Evolutionary conservation across 345 rosid genomes (phyloP).

Genomic region (Eutrema heterophyllum): DNA sequence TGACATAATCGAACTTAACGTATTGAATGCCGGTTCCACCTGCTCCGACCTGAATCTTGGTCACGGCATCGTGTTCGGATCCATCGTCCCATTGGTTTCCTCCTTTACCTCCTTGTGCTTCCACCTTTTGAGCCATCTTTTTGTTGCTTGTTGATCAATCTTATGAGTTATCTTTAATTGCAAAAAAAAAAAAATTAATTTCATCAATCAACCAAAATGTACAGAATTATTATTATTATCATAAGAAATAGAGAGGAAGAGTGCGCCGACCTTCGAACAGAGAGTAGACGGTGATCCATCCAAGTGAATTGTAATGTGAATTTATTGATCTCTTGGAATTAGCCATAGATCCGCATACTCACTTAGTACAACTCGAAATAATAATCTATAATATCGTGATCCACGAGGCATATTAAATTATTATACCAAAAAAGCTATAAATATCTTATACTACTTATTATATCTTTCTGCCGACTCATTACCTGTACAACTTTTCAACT

Average conservation of each 20-base stretch:
- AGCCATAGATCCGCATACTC: neutral
- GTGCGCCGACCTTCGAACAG: neutral
- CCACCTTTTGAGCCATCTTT: neutral
- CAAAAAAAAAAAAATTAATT: neutral
- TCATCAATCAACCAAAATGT: neutral
- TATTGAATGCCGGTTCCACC: conserved; percentile 19
- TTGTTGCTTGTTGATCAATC: neutral
- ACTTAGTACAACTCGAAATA: neutral
- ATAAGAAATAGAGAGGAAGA: neutral
- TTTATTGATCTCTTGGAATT: neutral
- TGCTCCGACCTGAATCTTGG: conserved; percentile 19
- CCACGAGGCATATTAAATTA: conserved; percentile 2
- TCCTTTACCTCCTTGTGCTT: conserved; percentile 11
- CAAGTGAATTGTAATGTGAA: neutral
- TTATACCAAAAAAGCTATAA: neutral
- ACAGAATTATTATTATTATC: neutral
- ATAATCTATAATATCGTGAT: neutral
- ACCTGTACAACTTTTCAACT: neutral
- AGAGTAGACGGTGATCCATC: neutral
- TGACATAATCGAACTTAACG: conserved; percentile 11
- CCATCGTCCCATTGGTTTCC: conserved; percentile 28
- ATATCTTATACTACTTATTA: neutral
- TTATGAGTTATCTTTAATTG: neutral
- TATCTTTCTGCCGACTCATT: neutral
- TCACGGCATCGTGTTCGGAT: conserved; percentile 15